Evolutionary conservation across 2,329 filamentous ascomycete genomes (phyloP).

Genomic region (Penicillium sp.): DNA sequence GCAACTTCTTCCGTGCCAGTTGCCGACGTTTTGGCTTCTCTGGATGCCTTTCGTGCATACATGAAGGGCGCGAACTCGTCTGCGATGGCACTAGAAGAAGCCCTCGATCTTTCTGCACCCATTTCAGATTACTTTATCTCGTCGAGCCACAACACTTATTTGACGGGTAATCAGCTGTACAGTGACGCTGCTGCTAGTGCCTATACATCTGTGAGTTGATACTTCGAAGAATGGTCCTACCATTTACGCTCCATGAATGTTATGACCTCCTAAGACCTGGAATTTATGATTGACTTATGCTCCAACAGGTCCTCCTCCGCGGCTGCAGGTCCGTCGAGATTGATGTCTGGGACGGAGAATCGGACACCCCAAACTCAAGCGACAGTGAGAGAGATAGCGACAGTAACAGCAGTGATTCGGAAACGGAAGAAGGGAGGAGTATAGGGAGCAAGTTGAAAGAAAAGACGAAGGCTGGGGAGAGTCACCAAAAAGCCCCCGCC

Average conservation of each 20-base stretch:
- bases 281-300: neutral
- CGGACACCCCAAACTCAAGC: constrained; percentile 37
- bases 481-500: constrained; percentile 14
- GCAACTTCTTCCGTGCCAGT: neutral
- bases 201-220: constrained; percentile 67
- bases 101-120: constrained; percentile 64
- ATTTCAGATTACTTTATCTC: constrained; percentile 91
- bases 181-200: constrained; percentile 74
- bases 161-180: constrained; percentile 80
- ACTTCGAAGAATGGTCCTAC: neutral
- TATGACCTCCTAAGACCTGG: neutral
- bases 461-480: constrained; percentile 11
- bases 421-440: constrained; percentile 20
- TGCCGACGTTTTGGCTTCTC: constrained; percentile 28
- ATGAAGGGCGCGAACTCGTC: constrained; percentile 49
- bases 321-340: constrained; percentile 92
- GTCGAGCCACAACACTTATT: constrained; percentile 92
- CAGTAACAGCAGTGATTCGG: constrained; percentile 30
- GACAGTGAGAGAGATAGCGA: constrained; percentile 38
- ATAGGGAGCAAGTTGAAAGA: constrained; percentile 23
- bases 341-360: constrained; percentile 83
- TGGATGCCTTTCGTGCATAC: constrained; percentile 50
- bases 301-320: constrained; percentile 63
- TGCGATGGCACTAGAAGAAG: constrained; percentile 41
- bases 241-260: neutral